Base-by-base conservation (phyloP, 768 basidiomycete species). In the Tephrocybe sp. region DNA sequence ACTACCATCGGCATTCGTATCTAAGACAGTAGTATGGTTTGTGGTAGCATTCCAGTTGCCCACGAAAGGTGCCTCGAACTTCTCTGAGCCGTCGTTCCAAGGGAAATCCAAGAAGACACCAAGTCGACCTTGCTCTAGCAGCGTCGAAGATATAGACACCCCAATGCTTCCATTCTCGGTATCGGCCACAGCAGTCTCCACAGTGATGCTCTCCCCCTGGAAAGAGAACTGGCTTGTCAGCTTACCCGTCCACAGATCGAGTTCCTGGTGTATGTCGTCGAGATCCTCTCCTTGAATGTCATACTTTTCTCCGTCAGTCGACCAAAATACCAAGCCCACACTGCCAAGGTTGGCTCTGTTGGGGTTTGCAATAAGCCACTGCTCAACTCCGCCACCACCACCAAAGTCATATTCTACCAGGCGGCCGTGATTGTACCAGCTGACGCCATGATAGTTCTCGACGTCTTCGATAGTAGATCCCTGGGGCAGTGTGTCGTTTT, bases 1-100 rank as follows among this genome's bases (percentile, higher is more conserved):
- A 2, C 51, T 54, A 40, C 64, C 56, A 10, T 54, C 58, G 3
- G 35, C 49, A 10, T 34, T 58, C 50, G 46, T 56, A 12, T 55
- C 44, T 32, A 79, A 63, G 0, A 59, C 55, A 3, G 81, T 80
- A 2, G 75, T 77, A 53, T 83, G 82, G 40, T 73, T 76, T 12
- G 67, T 60, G 0, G 75, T 72, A 38, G 66, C 68, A 52, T 77
- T 73, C 66, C 66, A 82, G n/a, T 62, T 62, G 2, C 82, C 82
- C 0, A 84, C 82, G 55, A 80, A 82, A 1, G 82, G 82, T 4
- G 76, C 80, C 14, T 72, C 71, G 60, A 83, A 84, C 58, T 82
- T 81, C 14, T 61, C 51, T 14, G 60, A 65, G n/a, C 82, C 82
- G 53, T 80, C 80, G 62, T 79, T 79, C 79, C 79, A 84, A 5